Percentiles rank a stretch among this genome's conserved stretches.
Evolutionary conservation across 2,329 filamentous ascomycete species (phyloP).

Genomic region (Cephalotrichum gorgonifer): DNA sequence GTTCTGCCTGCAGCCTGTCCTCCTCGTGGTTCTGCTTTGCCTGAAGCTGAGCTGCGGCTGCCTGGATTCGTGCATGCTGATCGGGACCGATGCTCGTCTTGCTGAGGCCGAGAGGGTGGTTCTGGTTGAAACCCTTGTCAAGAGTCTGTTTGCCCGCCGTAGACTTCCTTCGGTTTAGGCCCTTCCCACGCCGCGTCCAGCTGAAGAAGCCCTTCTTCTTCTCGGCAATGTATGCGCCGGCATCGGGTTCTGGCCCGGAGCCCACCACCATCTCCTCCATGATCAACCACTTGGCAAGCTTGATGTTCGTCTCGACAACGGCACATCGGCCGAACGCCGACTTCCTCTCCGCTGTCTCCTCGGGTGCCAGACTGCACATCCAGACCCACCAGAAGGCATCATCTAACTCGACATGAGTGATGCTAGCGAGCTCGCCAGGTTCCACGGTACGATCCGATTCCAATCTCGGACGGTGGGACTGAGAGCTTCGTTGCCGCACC

Average conservation of each 20-base stretch:
- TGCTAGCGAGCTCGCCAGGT: constrained; percentile 89
- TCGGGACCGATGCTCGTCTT: constrained; percentile 82
- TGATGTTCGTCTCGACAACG: constrained; percentile 78
- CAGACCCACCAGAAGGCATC: constrained; percentile 99
- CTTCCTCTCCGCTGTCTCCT: constrained; percentile 79
- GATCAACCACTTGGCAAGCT: constrained; percentile 77
- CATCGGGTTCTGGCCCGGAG: constrained; percentile 72
- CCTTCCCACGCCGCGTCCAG: constrained; percentile 62
- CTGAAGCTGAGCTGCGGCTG: constrained; percentile 76
- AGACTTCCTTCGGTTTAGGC: constrained; percentile 58
- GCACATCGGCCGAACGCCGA: constrained; percentile 90
- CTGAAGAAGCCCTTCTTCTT: constrained; percentile 85
- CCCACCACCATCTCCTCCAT: constrained; percentile 96
- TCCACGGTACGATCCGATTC: constrained; percentile 62
- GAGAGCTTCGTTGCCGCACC: constrained; percentile 71
- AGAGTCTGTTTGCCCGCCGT: constrained; percentile 49
- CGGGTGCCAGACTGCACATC: constrained; percentile 90
- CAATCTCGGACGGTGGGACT: constrained; percentile 68
- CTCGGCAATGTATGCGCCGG: constrained; percentile 83
- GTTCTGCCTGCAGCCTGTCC: constrained; percentile 25
- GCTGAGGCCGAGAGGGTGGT: constrained; percentile 39
- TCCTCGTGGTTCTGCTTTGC: constrained; percentile 55
- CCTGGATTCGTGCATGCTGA: constrained; percentile 87
- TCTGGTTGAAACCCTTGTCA: constrained; percentile 33
- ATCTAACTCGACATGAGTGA: constrained; percentile 75